Evolutionary conservation across 176 grass and related monocot species (phyloP).

Genomic region (Aegilops umbellulata): DNA sequence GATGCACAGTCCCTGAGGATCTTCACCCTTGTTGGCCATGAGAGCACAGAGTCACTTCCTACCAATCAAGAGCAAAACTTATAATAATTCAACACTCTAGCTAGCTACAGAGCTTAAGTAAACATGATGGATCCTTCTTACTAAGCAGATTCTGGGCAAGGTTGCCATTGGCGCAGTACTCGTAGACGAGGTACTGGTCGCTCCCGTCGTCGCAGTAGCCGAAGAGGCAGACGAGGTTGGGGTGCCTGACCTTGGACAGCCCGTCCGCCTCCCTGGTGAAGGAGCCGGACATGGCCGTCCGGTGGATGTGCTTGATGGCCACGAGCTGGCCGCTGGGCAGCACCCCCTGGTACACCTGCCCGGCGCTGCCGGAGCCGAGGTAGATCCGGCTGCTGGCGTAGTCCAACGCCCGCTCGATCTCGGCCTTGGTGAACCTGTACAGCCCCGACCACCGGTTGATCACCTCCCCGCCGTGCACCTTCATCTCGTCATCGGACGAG

Average conservation of each 20-base stretch:
- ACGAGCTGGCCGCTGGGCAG: slow-evolving; percentile 66
- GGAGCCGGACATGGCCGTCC: slow-evolving; percentile 31
- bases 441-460: slow-evolving; percentile 53
- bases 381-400: slow-evolving; percentile 35
- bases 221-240: slow-evolving; percentile 61
- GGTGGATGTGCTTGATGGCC: slow-evolving; percentile 62
- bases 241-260: slow-evolving; percentile 56
- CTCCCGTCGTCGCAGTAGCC: slow-evolving; percentile 62
- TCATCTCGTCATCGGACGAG: slow-evolving; percentile 26
- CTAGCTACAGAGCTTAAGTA: too few species aligned
- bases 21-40: slow-evolving; percentile 56
- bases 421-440: slow-evolving; percentile 61
- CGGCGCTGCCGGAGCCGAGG: slow-evolving; percentile 59
- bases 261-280: slow-evolving; percentile 61
- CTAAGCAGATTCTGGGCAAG: slow-evolving; percentile 54
- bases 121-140: slow-evolving; percentile 20
- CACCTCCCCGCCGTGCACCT: slow-evolving; percentile 25
- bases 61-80: background rate
- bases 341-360: slow-evolving; percentile 58
- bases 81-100: background rate
- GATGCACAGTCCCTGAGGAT: slow-evolving; percentile 59
- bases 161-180: slow-evolving; percentile 60
- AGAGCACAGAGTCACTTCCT: slow-evolving; percentile 46
- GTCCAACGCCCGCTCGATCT: slow-evolving; percentile 55
- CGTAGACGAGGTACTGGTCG: slow-evolving; percentile 64